Base-by-base conservation (phyloP, 768 basidiomycete genomes). In the Pisolithus microcarpus region DNA sequence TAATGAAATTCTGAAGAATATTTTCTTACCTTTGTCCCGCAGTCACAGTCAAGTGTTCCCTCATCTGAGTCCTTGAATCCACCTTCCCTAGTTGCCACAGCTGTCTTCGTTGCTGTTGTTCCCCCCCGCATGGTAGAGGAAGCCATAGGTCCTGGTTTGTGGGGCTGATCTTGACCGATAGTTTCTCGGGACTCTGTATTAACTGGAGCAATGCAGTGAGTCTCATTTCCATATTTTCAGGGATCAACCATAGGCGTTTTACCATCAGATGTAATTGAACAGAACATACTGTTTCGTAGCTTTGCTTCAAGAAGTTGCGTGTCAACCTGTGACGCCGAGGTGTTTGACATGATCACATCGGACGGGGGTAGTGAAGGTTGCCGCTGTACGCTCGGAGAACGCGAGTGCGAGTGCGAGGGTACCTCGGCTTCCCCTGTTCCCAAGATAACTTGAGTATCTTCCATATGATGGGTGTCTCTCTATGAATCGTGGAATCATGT, bases 11-110 rank as follows among this genome's bases (percentile, higher is more conserved):
- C 26, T 50, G 36, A 62, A 70, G 46, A 31, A 19, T 19, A 16
- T 16, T 18, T 3, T 15, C 30, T 15, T 61, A 85, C 87, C 46
- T 54, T 55, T 49, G 86, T 74, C 5, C 77, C 82, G 58, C 88
- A 91, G 55, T 85, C 84, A 57, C 88, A 90, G n/a, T 80, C 68
- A 21, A 84, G 56, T 3, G 69, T 75, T 9, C 66, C 67, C 53
- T 77, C 74, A 9, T 58, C 63, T 31, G 52, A 48, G 19, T 37
- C 42, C 36, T 54, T 52, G 40, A 49, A 49, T 38, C 40, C 50
- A 49, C 50, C 45, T n/a, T 24, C 50, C 43, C 46, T 52, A n/a
- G 26, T 16, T 1, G 26, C 9, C 47, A 21, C 39, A 34, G n/a
- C 34, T 13, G 37, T 42, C 18, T 42, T 46, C 18, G n/a, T 21